Percentiles rank a stretch among this genome's conserved stretches.
phyloP scores from a whole-genome alignment of 1,139 yeast genomes.

The Williopsis jadinii region DNA sequence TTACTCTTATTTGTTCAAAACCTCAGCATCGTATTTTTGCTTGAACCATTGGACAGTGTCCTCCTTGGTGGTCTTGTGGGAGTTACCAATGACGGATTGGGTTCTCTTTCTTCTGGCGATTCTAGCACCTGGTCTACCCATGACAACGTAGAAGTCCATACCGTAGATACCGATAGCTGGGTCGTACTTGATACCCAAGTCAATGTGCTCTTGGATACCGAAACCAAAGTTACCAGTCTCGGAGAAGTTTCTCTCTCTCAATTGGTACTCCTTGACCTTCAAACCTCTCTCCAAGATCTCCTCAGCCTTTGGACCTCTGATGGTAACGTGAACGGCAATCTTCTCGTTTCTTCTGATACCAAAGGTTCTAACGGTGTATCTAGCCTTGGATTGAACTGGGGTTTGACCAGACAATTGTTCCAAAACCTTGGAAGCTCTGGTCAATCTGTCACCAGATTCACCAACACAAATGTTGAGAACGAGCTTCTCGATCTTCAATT shows the following conservation, averaged over 20 bases:
- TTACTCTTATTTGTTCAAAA: constrained; percentile 62
- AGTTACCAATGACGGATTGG: constrained; percentile 81
- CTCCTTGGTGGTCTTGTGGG: constrained; percentile 88
- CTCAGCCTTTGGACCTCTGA: constrained; percentile 99
- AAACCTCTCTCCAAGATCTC: constrained; percentile 99
- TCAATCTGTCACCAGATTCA: constrained; percentile 99
- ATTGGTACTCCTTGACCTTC: constrained; percentile 99
- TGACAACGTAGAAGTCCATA: constrained; percentile 99
- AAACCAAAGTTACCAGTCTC: constrained; percentile 99
- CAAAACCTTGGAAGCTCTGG: constrained; percentile 99
- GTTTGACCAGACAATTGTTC: constrained; percentile 99
- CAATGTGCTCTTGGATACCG: constrained; percentile 99
- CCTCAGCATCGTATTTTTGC: constrained; percentile 99
- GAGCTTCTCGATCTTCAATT: constrained; percentile 97
- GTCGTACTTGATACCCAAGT: constrained; percentile 99
- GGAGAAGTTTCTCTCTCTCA: constrained; percentile 89
- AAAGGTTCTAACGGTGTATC: constrained; percentile 99
- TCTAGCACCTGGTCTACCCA: constrained; percentile 99
- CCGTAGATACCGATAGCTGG: constrained; percentile 99
- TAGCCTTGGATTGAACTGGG: constrained; percentile 99
- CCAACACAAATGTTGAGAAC: constrained; percentile 99
- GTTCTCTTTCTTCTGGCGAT: constrained; percentile 99
- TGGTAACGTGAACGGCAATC: constrained; percentile 98
- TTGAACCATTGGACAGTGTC: constrained; percentile 99
- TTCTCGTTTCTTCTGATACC: constrained; percentile 99